Conservation (phyloP, 805 yeast species). For the Komagataella mondaviorum region DNA sequence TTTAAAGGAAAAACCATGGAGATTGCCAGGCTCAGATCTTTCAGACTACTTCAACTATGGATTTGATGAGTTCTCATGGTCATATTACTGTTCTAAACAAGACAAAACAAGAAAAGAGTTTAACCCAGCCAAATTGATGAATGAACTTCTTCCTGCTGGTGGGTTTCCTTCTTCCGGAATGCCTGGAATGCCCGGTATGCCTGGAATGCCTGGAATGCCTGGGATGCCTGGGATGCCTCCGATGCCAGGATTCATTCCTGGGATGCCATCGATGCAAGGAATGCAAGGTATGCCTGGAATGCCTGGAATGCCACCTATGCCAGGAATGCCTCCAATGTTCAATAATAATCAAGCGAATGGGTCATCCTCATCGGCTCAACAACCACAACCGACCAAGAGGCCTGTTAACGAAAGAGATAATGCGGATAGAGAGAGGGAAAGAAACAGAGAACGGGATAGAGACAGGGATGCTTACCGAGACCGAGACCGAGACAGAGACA, state of each 20-base stretch:
- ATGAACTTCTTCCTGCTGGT: conserved; percentile 32
- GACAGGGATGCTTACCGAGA: not conserved
- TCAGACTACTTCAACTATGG: conserved; percentile 95
- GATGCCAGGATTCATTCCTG: conserved; percentile 11
- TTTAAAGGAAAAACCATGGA: conserved; percentile 93
- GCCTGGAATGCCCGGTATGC: conserved; percentile 10
- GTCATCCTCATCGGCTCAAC: not conserved
- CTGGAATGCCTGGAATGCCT: conserved; percentile 8
- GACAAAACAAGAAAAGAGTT: conserved; percentile 70
- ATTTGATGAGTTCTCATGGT: conserved; percentile 94
- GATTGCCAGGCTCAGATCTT: conserved; percentile 91
- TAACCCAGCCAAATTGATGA: conserved; percentile 70
- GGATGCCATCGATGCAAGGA: conserved; percentile 16
- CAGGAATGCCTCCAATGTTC: not conserved
- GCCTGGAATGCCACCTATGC: conserved; percentile 3
- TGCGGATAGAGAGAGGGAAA: conserved; percentile 1
- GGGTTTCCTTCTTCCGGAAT: conserved; percentile 4
- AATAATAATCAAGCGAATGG: conserved; percentile 1
- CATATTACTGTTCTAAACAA: conserved; percentile 79
- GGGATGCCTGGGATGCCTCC: conserved; percentile 6
- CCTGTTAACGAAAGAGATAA: conserved; percentile 1
- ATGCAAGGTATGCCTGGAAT: conserved; percentile 12
- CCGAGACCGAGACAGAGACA: not conserved
- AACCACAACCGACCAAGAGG: conserved; percentile 2
- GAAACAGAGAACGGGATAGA: not conserved